Evolutionary conservation across 495 filamentous ascomycete genomes (phyloP).

Genomic region (Xylaria acuta): DNA sequence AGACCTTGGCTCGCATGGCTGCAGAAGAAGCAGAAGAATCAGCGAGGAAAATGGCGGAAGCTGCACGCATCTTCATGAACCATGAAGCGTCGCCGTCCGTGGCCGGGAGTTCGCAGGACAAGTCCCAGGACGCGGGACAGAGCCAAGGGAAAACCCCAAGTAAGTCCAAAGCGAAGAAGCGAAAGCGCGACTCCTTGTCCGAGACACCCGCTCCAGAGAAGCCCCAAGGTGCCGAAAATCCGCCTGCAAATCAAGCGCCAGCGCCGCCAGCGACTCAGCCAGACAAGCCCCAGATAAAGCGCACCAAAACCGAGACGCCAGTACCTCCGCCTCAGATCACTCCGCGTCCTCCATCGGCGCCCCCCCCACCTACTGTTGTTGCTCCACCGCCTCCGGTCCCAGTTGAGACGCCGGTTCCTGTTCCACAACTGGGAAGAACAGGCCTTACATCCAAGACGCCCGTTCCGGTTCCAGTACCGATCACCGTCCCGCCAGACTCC

Average conservation of each 20-base stretch:
- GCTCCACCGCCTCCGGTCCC: slow-evolving; percentile 28
- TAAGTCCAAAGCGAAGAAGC: slow-evolving; percentile 53
- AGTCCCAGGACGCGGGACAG: slow-evolving; percentile 30
- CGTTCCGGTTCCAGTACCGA: slow-evolving; percentile 41
- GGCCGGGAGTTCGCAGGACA: slow-evolving; percentile 35
- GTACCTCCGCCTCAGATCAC: slow-evolving; percentile 54
- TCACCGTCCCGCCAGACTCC: slow-evolving; percentile 34
- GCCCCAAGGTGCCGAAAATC: slow-evolving; percentile 42
- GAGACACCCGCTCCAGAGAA: slow-evolving; percentile 52
- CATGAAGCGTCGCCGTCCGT: slow-evolving; percentile 40
- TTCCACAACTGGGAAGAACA: slow-evolving; percentile 55
- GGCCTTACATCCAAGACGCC: slow-evolving; percentile 56
- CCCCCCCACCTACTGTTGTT: slow-evolving; percentile 31
- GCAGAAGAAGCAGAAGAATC: slow-evolving; percentile 70
- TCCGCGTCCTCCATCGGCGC: slow-evolving; percentile 38
- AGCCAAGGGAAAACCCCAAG: slow-evolving; percentile 28
- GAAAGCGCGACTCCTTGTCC: slow-evolving; percentile 59
- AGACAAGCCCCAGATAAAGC: slow-evolving; percentile 54
- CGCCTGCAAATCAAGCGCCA: slow-evolving; percentile 31
- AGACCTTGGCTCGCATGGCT: slow-evolving; percentile 71
- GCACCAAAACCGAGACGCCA: slow-evolving; percentile 63
- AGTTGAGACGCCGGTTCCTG: slow-evolving; percentile 59
- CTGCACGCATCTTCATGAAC: slow-evolving; percentile 59
- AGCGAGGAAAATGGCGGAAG: slow-evolving; percentile 60
- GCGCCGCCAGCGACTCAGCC: slow-evolving; percentile 34